Conservation (phyloP, 225 moss, liverwort and hornwort genomes). For the Marchantia polymorpha region DNA sequence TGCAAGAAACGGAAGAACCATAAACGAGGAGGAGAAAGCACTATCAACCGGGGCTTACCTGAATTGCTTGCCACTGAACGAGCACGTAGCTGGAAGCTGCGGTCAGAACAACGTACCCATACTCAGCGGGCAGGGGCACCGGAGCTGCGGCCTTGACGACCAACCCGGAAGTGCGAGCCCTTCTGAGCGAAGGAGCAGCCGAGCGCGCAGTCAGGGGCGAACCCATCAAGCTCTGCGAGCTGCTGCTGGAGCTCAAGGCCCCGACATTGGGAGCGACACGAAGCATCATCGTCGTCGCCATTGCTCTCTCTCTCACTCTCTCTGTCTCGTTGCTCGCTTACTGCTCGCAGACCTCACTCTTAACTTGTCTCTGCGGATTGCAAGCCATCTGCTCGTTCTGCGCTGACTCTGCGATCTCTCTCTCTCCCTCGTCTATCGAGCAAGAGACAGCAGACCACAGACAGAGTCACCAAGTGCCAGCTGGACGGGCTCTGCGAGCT, state of each 20-base stretch:
- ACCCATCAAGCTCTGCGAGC: conserved; percentile 11
- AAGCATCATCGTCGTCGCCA: conserved; percentile 3
- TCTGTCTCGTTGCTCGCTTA: background rate
- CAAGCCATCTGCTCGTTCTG: too few relatives aligned
- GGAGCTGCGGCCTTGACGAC: conserved; percentile 35
- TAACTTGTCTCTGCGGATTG: too few relatives aligned
- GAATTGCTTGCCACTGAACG: conserved; percentile 75
- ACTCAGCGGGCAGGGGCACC: conserved; percentile 45
- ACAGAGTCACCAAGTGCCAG: too few relatives aligned
- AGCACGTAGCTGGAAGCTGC: conserved; percentile 59
- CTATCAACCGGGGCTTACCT: conserved; percentile 37
- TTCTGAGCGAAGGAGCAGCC: background rate
- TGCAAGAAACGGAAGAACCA: too few relatives aligned
- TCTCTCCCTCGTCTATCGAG: too few relatives aligned
- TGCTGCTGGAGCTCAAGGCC: conserved; percentile 4
- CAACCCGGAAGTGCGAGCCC: background rate
- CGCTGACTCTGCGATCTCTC: too few relatives aligned
- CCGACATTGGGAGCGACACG: background rate
- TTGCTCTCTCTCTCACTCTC: background rate
- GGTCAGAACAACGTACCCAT: conserved; percentile 72
- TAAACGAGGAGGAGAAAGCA: too few relatives aligned
- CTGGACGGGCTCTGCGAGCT: too few relatives aligned
- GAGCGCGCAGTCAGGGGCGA: conserved; percentile 2
- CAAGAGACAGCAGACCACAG: too few relatives aligned
- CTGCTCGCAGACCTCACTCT: too few relatives aligned